A percentile compares a stretch with the other conserved stretches of the same genome.
Conservation (phyloP, 1,284 basidiomycete species). For the Fomitiporia mediterranea region DNA sequence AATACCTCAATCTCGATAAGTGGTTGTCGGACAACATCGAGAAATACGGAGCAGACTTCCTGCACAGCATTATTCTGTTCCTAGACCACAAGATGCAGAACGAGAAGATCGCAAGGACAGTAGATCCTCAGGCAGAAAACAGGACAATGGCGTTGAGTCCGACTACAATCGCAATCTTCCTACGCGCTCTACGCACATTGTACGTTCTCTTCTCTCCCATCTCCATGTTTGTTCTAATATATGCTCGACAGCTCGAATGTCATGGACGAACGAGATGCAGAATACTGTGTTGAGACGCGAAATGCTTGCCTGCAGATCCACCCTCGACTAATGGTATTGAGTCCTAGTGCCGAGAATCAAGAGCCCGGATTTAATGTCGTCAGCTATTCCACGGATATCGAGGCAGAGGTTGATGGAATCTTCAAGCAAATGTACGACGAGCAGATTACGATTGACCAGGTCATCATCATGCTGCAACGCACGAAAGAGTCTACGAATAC, state of each 20-base stretch:
- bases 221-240: constrained; percentile 4
- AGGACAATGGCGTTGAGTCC: constrained; percentile 81
- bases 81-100: constrained; percentile 88
- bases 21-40: constrained; percentile 90
- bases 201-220: constrained; percentile 33
- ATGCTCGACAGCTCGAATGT: constrained; percentile 46
- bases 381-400: constrained; percentile 85
- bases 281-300: constrained; percentile 88
- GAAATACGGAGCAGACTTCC: constrained; percentile 78
- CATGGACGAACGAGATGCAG: constrained; percentile 76
- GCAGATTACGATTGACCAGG: constrained; percentile 90
- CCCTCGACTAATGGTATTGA: constrained; percentile 94
- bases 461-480: constrained; percentile 82
- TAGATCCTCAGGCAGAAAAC: constrained; percentile 74
- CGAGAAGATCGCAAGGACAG: constrained; percentile 74
- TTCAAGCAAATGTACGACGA: constrained; percentile 99
- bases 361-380: constrained; percentile 93
- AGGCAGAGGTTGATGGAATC: constrained; percentile 90
- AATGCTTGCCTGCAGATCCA: constrained; percentile 94
- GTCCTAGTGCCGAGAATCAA: constrained; percentile 72
- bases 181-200: constrained; percentile 81
- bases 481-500: constrained; percentile 80
- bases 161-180: constrained; percentile 86
- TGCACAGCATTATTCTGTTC: constrained; percentile 84
- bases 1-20: constrained; percentile 93